phyloP scores from a whole-genome alignment of 495 filamentous ascomycete genomes.

The Penicillium daleae region DNA sequence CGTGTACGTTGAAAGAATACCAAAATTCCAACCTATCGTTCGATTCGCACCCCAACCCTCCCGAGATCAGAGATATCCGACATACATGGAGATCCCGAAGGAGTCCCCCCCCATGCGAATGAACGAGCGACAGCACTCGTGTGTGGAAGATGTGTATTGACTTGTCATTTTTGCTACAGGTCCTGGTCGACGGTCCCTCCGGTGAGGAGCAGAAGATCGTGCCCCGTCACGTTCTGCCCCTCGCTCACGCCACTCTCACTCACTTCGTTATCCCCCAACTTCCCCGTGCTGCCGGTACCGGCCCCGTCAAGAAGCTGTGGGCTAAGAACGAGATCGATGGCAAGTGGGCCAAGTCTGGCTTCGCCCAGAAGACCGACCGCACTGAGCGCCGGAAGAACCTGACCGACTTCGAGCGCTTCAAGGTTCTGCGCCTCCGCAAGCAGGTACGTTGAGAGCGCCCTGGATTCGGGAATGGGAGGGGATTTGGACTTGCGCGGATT shows the following conservation, averaged over 20 bases:
- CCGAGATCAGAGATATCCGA: background rate
- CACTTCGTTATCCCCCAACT: conserved; percentile 86
- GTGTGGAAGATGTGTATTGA: conserved; percentile 38
- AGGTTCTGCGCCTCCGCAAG: conserved; percentile 97
- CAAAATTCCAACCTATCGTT: conserved; percentile 9
- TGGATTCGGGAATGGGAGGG: background rate
- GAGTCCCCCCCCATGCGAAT: background rate
- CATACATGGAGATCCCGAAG: conserved; percentile 12
- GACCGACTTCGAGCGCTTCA: conserved; percentile 99
- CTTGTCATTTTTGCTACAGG: conserved; percentile 57
- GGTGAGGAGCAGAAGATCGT: conserved; percentile 72
- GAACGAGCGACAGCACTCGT: background rate
- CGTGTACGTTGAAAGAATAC: conserved; percentile 70
- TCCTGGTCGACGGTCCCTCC: conserved; percentile 91
- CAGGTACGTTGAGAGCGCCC: conserved; percentile 63
- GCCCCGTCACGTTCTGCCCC: conserved; percentile 78
- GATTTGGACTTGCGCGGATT: conserved; percentile 5
- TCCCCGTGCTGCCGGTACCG: conserved; percentile 82
- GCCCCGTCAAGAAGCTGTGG: conserved; percentile 82
- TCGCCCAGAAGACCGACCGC: conserved; percentile 86
- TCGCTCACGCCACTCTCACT: conserved; percentile 84
- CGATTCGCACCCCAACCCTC: background rate
- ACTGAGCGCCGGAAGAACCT: conserved; percentile 84
- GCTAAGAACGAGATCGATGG: conserved; percentile 81
- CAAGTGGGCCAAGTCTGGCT: conserved; percentile 86